These are phyloP conservation scores for Blastobotrys elegans DNA, from an alignment of 1,139 yeast species.

Conservation along the genomic window DNA sequence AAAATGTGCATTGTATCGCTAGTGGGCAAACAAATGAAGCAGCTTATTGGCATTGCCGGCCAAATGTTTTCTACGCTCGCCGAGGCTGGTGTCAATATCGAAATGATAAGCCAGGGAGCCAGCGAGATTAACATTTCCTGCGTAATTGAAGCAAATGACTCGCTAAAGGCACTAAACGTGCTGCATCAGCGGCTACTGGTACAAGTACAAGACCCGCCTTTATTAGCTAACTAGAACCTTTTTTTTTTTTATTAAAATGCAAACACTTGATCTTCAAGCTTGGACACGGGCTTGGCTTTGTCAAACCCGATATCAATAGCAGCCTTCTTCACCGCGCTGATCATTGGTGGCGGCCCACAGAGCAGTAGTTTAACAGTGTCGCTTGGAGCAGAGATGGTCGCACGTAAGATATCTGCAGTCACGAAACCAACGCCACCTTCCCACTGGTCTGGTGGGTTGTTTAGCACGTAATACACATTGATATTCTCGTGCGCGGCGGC, in stretches of 20 bases:
- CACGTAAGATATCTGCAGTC: constrained; percentile 66
- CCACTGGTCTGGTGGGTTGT: constrained; percentile 75
- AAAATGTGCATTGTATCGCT: constrained; percentile 87
- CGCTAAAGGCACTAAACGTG: constrained; percentile 78
- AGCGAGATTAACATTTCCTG: constrained; percentile 96
- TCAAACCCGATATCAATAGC: constrained; percentile 71
- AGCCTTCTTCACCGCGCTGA: constrained; percentile 72
- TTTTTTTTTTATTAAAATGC: constrained; percentile 49
- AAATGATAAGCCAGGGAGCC: constrained; percentile 98
- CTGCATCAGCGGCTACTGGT: constrained; percentile 70
- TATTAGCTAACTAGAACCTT: neutral
- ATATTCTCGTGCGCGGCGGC: constrained; percentile 64
- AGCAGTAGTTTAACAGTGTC: constrained; percentile 67
- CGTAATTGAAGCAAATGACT: constrained; percentile 79
- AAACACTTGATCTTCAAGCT: constrained; percentile 90
- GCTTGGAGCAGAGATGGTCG: constrained; percentile 60
- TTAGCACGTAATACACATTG: constrained; percentile 68
- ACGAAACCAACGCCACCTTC: constrained; percentile 77
- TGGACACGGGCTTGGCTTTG: constrained; percentile 87
- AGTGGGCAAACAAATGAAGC: constrained; percentile 97
- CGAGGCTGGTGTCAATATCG: constrained; percentile 86
- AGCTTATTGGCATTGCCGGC: constrained; percentile 94
- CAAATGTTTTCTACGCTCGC: constrained; percentile 94
- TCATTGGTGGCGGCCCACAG: constrained; percentile 96
- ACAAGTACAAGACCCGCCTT: constrained; percentile 13